Evolutionary conservation across 495 filamentous ascomycete genomes (phyloP), one percentile per base, ranked within the genome.

Genomic region (Apodospora peruviana): DNA sequence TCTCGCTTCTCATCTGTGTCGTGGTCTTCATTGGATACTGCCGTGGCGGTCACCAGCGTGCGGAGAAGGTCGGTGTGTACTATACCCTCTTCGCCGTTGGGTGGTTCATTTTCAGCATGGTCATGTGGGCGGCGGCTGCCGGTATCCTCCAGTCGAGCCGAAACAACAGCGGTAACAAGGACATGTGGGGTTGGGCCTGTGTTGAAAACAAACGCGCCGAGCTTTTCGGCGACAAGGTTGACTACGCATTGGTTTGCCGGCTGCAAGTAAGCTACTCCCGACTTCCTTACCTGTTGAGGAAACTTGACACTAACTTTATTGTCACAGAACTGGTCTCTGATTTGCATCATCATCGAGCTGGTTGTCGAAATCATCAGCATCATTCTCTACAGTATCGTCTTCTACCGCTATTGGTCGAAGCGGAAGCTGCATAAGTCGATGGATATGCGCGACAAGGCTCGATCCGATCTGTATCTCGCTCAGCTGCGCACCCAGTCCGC

Each of bases 181-280:
- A 97, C 63, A 75, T 99, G 59, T 99, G 93, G 93, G 91, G 90
- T 22, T 99, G 93, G 93, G 78, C 88, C 3, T 99, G 93, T 61
- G 86, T 88, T 22, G 77, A 95, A 52, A 97, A 96, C 62, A 84
- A 80, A 40, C 81, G 93, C 43, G 67, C 82, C 34, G 65, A 86
- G 48, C 66, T 94, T 19, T 96, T 89, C 65, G 63, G 80, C 48
- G 68, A 89, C 20, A 81, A 88, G 43, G 78, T 99, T 50, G 78
- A 90, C 67, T 99, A 96, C 69, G 80, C 78, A 40, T 82, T 99
- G n/a, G 78, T 97, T 59, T 99, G 93, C 74, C 87, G 93, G 62
- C 80, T 96, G 51, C 89, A 93, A 79, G 88, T 90, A 72, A 68
- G 81, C 57, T 24, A 16, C 10, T 23, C 18, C n/a, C 14, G 12